Base-by-base conservation (phyloP, 495 filamentous ascomycete species). In the Penicillium chermesinum region DNA sequence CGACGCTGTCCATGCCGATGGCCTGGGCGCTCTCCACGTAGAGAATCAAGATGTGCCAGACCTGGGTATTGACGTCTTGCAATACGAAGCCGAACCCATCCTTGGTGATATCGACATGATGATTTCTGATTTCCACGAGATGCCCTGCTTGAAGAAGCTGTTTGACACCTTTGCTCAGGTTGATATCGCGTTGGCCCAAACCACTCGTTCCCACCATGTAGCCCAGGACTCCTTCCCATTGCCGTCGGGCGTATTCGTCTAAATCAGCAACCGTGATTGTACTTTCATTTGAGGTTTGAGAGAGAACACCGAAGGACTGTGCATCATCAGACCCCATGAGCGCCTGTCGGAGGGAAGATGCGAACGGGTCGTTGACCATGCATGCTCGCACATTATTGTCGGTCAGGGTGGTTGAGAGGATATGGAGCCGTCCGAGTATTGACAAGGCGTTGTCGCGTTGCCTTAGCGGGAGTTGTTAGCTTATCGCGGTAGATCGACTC, bases 171-270 rank as follows among this genome's bases (percentile, higher is more conserved):
- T 79, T 74, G 55, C 87, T 89, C 43, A 93, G 83, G 7, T 77
- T 72, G 15, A 69, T 17, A 10, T 69, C 67, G n/a, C 63, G 69
- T 47, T 66, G 66, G 55, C 51, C 77, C 58, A 65, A 77, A 61
- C 75, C 80, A 45, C 77, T 77, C 30, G 77, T 84, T 39, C 84
- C 84, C 22, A 98, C 93, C 67, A 98, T 91, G 61, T 91, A 98
- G 63, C 95, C 90, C 25, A 97, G 69, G 8, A 98, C 94, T 7
- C 88, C 84, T 63, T 98, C 94, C 88, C 94, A 98, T 59, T 96
- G 91, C 50, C 75, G 78, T 39, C 85, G 77, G 12, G 91, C 91
- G 67, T 90, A 96, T 20, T 81, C 73, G 53, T 98, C 94, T n/a
- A 98, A 75, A 57, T 83, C 86, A 16, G 71, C 54, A 4, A 89